These are phyloP conservation scores for Rutstroemia sp. DNA, from an alignment of 2,329 filamentous ascomycete genomes.

Conservation along the genomic window DNA sequence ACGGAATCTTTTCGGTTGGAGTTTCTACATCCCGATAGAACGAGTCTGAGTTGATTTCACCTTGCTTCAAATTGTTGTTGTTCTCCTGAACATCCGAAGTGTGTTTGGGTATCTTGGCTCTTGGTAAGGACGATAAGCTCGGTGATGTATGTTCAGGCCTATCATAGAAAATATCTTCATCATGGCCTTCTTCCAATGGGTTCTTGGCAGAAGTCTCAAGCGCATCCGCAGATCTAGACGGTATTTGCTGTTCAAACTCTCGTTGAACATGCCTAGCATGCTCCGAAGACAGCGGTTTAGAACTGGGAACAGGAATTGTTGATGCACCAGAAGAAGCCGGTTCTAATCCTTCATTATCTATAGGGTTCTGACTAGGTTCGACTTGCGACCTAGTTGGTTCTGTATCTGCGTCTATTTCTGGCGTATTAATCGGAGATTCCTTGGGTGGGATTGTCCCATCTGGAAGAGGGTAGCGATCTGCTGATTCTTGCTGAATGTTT, in stretches of 20 bases:
- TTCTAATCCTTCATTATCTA: constrained; percentile 26
- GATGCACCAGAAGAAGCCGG: constrained; percentile 33
- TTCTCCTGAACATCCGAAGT: constrained; percentile 31
- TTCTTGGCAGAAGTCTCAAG: constrained; percentile 22
- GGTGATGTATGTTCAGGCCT: constrained; percentile 40
- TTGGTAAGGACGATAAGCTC: constrained; percentile 44
- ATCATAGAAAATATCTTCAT: constrained; percentile 49
- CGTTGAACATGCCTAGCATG: constrained; percentile 39
- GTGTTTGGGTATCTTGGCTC: constrained; percentile 46
- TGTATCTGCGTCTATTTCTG: constrained; percentile 29
- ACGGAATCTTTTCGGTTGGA: constrained; percentile 10
- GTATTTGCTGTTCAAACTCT: constrained; percentile 44
- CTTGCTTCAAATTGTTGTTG: constrained; percentile 13
- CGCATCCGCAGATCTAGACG: constrained; percentile 40
- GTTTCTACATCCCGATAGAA: constrained; percentile 32
- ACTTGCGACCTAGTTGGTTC: constrained; percentile 27
- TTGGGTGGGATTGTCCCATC: constrained; percentile 42
- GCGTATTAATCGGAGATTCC: constrained; percentile 20
- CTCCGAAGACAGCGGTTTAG: constrained; percentile 30
- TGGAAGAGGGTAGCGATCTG: constrained; percentile 36
- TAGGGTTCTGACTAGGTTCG: constrained; percentile 32
- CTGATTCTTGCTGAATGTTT: constrained; percentile 38
- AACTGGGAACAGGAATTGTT: constrained; percentile 33
- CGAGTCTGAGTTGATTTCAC: constrained; percentile 24
- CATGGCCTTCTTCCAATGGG: constrained; percentile 26